phyloP scores from a whole-genome alignment of 2,329 filamentous ascomycete genomes.

The Helminthosporium solani region DNA sequence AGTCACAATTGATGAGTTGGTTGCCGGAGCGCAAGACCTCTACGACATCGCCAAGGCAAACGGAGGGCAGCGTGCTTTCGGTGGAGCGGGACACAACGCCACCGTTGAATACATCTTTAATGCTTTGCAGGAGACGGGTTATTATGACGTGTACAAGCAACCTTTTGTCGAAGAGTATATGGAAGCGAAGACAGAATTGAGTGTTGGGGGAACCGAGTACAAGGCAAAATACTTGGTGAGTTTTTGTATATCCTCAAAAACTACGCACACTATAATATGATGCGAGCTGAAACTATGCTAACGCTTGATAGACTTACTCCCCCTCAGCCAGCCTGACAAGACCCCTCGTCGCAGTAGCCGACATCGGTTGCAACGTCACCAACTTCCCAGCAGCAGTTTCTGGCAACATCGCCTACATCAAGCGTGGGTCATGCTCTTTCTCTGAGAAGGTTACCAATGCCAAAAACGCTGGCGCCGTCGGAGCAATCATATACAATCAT shows the following conservation, averaged over 20 bases:
- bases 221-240: slow-evolving; percentile 28
- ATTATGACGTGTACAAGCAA: slow-evolving; percentile 39
- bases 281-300: not conserved
- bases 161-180: slow-evolving; percentile 39
- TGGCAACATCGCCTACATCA: slow-evolving; percentile 67
- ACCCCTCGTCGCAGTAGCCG: slow-evolving; percentile 60
- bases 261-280: not conserved
- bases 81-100: slow-evolving; percentile 37
- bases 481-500: slow-evolving; percentile 72
- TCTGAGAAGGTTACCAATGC: slow-evolving; percentile 66
- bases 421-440: slow-evolving; percentile 68
- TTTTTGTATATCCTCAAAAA: not conserved
- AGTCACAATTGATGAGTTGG: slow-evolving; percentile 29
- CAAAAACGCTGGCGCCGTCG: slow-evolving; percentile 66
- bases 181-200: slow-evolving; percentile 29
- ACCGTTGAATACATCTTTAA: slow-evolving; percentile 37
- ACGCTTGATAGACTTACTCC: slow-evolving; percentile 50
- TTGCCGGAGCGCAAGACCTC: slow-evolving; percentile 33
- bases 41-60: slow-evolving; percentile 43
- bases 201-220: slow-evolving; percentile 25
- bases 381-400: slow-evolving; percentile 61
- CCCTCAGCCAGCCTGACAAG: slow-evolving; percentile 63
- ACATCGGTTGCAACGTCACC: slow-evolving; percentile 60
- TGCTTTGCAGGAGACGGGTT: slow-evolving; percentile 29
- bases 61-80: slow-evolving; percentile 39